Evolutionary conservation across 345 rosid species (phyloP), one percentile per base, ranked within the genome.

Genomic region (Rubroshorea leprosula): DNA sequence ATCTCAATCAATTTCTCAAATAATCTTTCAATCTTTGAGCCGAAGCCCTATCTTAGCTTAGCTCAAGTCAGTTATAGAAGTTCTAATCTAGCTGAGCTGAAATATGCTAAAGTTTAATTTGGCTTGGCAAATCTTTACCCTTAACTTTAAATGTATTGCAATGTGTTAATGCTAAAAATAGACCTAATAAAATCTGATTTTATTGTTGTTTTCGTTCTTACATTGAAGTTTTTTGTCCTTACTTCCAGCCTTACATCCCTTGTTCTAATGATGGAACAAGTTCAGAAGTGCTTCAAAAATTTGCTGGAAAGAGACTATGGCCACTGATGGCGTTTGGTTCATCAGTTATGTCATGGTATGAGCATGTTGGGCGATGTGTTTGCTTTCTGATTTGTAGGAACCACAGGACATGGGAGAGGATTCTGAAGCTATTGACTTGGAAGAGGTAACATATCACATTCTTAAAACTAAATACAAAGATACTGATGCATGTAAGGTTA

Each of bases 311-410:
- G 79, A 84, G 58, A 68, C 44, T 87, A 29, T 90, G 97, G 90
- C 97, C 95, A 2, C 95, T 85, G 1, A 23, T 72, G 16, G 22
- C 66, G 22, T 87, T 87, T 68, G 81, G 80, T 39, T 46, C 79
- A 27, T 69, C 95, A 9, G 73, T 80, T 50, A 83, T 84, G 90
- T 77, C 89, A 39, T 84, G 95, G 97, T 87, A 84, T 31, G 93
- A 90, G 39, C 95, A 90, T 63, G 57, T 90, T 54, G 81, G 84
- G 7, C 78, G 93, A 54, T 78, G 81, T 20, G 62, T 83, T n/a
- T 85, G 90, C 50, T 74, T 85, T 39, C 21, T 84, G 0, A 12
- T 80, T 48, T 87, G 90, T 72, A 69, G 75, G 47, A 71, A 87
- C 68, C 97, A 83, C 74, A 66, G 76, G 68, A 65, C 61, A 0